Percentiles rank a stretch among this genome's conserved stretches.
phyloP scores from a whole-genome alignment of 306 rosid species.

The Rosa persica region DNA sequence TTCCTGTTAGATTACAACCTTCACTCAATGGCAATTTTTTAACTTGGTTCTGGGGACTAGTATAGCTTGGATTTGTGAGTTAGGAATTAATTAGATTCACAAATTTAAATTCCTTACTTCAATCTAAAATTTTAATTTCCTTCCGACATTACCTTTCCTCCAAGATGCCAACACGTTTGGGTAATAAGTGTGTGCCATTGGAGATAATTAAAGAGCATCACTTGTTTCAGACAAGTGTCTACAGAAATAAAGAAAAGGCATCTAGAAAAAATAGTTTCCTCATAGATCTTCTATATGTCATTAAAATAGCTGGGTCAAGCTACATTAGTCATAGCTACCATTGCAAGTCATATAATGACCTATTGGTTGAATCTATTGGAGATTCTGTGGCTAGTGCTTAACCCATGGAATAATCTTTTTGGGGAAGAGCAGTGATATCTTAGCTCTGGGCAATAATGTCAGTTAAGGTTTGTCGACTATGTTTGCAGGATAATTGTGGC shows the following conservation, averaged over 20 bases:
- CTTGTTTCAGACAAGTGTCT: neutral
- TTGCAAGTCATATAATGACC: neutral
- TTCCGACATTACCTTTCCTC: no score
- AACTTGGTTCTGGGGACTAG: neutral
- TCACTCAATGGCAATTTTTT: neutral
- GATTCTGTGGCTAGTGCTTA: neutral
- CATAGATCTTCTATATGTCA: neutral
- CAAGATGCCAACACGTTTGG: no score
- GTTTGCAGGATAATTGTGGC: neutral
- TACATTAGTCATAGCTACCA: neutral
- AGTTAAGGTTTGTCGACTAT: neutral
- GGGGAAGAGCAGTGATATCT: neutral
- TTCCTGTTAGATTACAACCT: neutral
- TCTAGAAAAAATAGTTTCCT: neutral
- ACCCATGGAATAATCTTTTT: neutral
- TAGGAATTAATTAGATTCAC: no score
- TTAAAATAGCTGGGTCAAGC: neutral
- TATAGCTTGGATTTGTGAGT: neutral
- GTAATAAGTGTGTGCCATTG: neutral
- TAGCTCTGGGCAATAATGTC: neutral
- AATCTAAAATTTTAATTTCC: no score
- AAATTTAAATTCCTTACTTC: no score
- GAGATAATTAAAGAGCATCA: no score
- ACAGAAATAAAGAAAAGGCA: neutral
- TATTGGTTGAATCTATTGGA: neutral